phyloP scores from a whole-genome alignment of 2,329 filamentous ascomycete genomes.

The Aureobasidium namibiae region DNA sequence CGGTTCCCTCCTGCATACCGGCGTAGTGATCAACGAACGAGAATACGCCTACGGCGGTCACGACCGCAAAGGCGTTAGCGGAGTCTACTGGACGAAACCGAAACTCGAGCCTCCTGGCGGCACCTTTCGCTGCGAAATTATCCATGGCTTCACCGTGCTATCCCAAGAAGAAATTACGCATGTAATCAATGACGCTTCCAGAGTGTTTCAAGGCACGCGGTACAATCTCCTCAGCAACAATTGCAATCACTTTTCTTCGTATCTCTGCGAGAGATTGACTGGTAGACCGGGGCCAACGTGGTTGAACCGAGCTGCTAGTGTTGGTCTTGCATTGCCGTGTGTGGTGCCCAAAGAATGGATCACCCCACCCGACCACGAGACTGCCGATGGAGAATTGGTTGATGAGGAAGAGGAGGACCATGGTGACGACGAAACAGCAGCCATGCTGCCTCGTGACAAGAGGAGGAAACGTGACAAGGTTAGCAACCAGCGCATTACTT shows the following conservation, averaged over 20 bases:
- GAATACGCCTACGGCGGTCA: constrained; percentile 86
- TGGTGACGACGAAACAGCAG: constrained; percentile 49
- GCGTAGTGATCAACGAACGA: constrained; percentile 68
- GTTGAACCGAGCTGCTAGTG: constrained; percentile 77
- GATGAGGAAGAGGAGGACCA: constrained; percentile 48
- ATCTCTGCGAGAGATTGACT: constrained; percentile 66
- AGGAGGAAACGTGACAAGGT: constrained; percentile 20
- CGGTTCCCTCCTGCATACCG: constrained; percentile 70
- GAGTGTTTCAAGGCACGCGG: constrained; percentile 63
- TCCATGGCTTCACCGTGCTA: constrained; percentile 71
- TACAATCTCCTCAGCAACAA: constrained; percentile 80
- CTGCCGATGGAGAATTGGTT: constrained; percentile 61
- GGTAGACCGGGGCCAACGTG: constrained; percentile 61
- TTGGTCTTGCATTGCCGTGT: constrained; percentile 72
- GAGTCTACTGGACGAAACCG: constrained; percentile 73
- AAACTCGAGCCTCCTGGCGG: constrained; percentile 65
- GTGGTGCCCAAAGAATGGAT: constrained; percentile 79
- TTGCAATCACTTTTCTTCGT: constrained; percentile 81
- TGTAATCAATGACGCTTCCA: constrained; percentile 58
- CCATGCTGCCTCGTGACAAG: constrained; percentile 22
- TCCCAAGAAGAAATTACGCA: constrained; percentile 60
- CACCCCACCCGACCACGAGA: constrained; percentile 66
- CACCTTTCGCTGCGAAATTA: constrained; percentile 64
- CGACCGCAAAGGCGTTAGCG: constrained; percentile 59
- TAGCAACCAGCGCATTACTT: constrained; percentile 19